Percentiles rank a stretch among this genome's conserved stretches.
phyloP scores from a whole-genome alignment of 2,329 filamentous ascomycete genomes.

The Ceratocystis harringtonii region DNA sequence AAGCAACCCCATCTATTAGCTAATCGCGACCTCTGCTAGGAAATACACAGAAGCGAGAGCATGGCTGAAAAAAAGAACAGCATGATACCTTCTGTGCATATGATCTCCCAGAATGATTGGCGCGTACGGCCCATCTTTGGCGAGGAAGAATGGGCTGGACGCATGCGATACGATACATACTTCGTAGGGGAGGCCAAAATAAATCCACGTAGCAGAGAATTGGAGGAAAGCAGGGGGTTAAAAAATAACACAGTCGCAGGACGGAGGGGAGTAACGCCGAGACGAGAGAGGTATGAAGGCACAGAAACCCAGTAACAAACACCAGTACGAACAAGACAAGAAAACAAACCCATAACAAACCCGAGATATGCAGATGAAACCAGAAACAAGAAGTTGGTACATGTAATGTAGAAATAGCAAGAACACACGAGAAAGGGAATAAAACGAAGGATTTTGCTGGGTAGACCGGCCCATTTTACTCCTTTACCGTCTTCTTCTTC shows the following conservation, averaged over 20 bases:
- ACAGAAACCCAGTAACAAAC: slow-evolving; percentile 6
- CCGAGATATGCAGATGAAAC: slow-evolving; percentile 17
- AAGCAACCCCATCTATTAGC: slow-evolving; percentile 19
- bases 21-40: not conserved
- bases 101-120: not conserved
- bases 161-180: not conserved
- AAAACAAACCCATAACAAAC: slow-evolving; percentile 15
- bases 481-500: slow-evolving; percentile 29
- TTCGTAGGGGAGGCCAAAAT: not conserved
- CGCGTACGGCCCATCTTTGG: not conserved
- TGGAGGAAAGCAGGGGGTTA: not conserved
- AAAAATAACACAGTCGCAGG: slow-evolving; percentile 1
- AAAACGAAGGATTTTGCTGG: not conserved
- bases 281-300: slow-evolving; percentile 5
- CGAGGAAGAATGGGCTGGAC: not conserved
- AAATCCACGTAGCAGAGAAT: not conserved
- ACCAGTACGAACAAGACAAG: slow-evolving; percentile 8
- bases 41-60: slow-evolving; percentile 6
- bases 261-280: slow-evolving; percentile 1
- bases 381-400: slow-evolving; percentile 15
- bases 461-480: slow-evolving; percentile 8
- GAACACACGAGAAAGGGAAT: slow-evolving; percentile 12
- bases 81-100: slow-evolving; percentile 8
- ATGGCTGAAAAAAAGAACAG: slow-evolving; percentile 9
- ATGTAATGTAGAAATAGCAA: slow-evolving; percentile 13